Evolutionary conservation across 2,329 filamentous ascomycete species (phyloP), one percentile per base, ranked within the genome.

Genomic region (Colletotrichum tropicicola): DNA sequence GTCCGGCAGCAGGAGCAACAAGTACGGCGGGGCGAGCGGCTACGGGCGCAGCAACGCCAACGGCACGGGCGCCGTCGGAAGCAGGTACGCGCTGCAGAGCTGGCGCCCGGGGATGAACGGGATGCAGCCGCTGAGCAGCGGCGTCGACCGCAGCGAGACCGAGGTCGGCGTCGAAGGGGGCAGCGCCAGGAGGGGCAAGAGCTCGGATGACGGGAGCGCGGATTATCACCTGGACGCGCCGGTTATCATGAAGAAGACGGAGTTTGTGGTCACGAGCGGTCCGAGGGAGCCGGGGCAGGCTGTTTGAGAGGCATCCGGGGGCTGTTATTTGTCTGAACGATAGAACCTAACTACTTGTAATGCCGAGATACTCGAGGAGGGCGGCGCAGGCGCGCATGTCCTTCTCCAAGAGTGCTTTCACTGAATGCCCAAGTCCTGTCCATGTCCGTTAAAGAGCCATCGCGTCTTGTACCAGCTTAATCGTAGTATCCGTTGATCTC

Each of bases 31-130:
- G 25, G 60, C 68, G 6, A 68, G 69, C 39, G 66, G 71, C 65
- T 23, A 61, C 27, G 51, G 65, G 35, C 48, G 44, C n/a, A 57
- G 51, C 2, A 51, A 30, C 2, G 32, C 51, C 12, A 49, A 49
- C 35, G 43, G 51, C 3, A 48, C 32, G 9, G 43, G 19, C 30
- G 47, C 28, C 12, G 52, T 48, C 0, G 65, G 65, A 13, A 65
- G 65, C 39, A 65, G 55, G 5, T 75, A 75, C 51, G 72, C 70
- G n/a, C 61, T 76, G 21, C 71, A 73, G 41, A 68, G 71, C 30
- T 74, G 73, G 68, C 58, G 66, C 5, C 68, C 67, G 3, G 66
- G 70, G 1, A 71, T 69, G 53, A 68, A 51, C 41, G 72, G 70
- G 7, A 66, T 72, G 35, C 57, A 70, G 10, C 67, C 70, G 0